phyloP scores from a whole-genome alignment of 2,329 filamentous ascomycete genomes.

The Fonsecaea erecta region DNA sequence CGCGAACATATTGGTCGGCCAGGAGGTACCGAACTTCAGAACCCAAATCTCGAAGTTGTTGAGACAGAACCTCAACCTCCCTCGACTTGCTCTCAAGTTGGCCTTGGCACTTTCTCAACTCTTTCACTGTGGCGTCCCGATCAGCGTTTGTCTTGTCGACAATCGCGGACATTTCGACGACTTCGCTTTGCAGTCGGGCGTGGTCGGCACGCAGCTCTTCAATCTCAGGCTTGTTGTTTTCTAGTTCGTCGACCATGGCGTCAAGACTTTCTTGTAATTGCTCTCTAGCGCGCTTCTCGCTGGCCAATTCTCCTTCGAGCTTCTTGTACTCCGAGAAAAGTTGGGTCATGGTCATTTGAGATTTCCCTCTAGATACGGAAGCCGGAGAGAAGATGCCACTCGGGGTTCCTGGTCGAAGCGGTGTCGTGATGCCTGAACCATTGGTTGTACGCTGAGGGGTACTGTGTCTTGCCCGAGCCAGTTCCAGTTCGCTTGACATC shows the following conservation, averaged over 20 bases:
- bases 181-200: slow-evolving; percentile 76
- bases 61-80: slow-evolving; percentile 78
- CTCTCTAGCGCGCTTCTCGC: slow-evolving; percentile 73
- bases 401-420: slow-evolving; percentile 56
- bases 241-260: slow-evolving; percentile 81
- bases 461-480: slow-evolving; percentile 51
- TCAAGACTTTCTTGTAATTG: slow-evolving; percentile 78
- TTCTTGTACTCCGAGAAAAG: slow-evolving; percentile 66
- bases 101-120: slow-evolving; percentile 77
- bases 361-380: slow-evolving; percentile 54
- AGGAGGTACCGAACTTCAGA: slow-evolving; percentile 89
- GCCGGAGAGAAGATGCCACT: slow-evolving; percentile 58
- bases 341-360: slow-evolving; percentile 67
- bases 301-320: slow-evolving; percentile 70
- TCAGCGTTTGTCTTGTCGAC: slow-evolving; percentile 82
- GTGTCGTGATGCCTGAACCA: slow-evolving; percentile 54
- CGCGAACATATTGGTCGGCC: slow-evolving; percentile 80
- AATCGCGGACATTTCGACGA: slow-evolving; percentile 80
- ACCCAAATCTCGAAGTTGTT: slow-evolving; percentile 86
- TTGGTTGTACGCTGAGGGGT: slow-evolving; percentile 61
- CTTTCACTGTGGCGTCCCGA: slow-evolving; percentile 76
- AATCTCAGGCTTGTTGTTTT: slow-evolving; percentile 84
- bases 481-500: slow-evolving; percentile 60
- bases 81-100: slow-evolving; percentile 65
- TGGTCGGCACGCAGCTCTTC: slow-evolving; percentile 83